These are phyloP conservation scores for Tetradesmus obliquus DNA, from an alignment of 139 green algal species.

Conservation along the genomic window DNA sequence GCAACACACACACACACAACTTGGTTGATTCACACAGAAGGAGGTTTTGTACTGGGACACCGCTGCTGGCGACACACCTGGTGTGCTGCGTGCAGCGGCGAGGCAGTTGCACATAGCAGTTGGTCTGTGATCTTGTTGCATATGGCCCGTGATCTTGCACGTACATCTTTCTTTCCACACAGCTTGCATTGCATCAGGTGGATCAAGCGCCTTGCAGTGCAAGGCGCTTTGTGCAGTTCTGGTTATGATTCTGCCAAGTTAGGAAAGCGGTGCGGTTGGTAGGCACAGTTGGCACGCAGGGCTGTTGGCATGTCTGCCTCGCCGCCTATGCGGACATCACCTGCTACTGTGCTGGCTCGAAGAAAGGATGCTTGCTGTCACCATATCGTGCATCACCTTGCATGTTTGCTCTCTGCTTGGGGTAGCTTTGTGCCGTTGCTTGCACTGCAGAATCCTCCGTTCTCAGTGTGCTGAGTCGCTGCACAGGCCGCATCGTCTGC, in stretches of 20 bases:
- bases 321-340: too few species aligned
- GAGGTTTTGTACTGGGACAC: too few species aligned
- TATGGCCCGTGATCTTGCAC: background rate
- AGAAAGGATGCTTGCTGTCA: background rate
- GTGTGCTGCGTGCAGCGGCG: background rate
- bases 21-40: too few species aligned
- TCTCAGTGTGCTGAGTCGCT: background rate
- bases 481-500: background rate
- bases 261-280: too few species aligned
- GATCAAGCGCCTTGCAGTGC: too few species aligned
- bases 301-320: too few species aligned
- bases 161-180: too few species aligned
- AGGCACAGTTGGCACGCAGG: too few species aligned
- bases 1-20: background rate
- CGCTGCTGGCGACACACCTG: background rate
- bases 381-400: background rate
- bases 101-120: background rate
- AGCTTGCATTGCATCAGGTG: too few species aligned
- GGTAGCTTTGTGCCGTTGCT: background rate
- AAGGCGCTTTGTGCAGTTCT: too few species aligned
- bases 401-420: background rate
- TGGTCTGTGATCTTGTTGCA: background rate
- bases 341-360: background rate
- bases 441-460: background rate
- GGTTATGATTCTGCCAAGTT: too few species aligned